Evolutionary conservation across 352 stramenopile species (phyloP).

Genomic region (Globisporangium heterothallicum): DNA sequence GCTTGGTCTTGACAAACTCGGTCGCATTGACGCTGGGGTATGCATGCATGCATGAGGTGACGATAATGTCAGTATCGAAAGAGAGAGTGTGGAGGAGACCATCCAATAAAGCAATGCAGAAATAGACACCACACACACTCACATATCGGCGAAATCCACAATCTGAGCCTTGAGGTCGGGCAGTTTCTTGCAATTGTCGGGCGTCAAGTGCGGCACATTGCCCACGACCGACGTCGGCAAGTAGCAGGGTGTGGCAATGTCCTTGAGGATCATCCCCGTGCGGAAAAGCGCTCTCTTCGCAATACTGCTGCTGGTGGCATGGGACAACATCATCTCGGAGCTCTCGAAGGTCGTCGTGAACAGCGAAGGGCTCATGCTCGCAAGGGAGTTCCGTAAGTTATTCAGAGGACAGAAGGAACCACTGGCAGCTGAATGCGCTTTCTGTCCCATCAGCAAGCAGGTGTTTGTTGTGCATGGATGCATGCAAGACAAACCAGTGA

Average conservation of each 20-base stretch:
- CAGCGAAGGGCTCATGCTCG: conserved; percentile 1
- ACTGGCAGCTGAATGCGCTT: not conserved
- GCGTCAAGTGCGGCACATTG: conserved; percentile 69
- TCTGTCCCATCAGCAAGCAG: too few relatives aligned
- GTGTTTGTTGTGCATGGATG: not conserved
- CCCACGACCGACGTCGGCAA: conserved; percentile 56
- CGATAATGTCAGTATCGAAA: too few relatives aligned
- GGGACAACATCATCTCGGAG: conserved; percentile 24
- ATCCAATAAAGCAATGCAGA: conserved; percentile 4
- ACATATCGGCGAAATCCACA: conserved; percentile 75
- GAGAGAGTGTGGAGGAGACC: too few relatives aligned
- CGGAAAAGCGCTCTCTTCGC: conserved; percentile 23
- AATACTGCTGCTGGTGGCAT: conserved; percentile 3
- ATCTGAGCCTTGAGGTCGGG: conserved; percentile 50
- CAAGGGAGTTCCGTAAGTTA: not conserved
- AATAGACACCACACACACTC: conserved; percentile 15
- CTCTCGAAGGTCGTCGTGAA: conserved; percentile 5
- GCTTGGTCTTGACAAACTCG: conserved; percentile 30
- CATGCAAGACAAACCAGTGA: not conserved
- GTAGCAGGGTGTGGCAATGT: conserved; percentile 61
- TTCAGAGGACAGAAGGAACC: not conserved
- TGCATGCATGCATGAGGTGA: too few relatives aligned
- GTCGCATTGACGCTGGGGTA: conserved; percentile 25
- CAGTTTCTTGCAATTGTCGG: conserved; percentile 66
- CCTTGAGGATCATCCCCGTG: conserved; percentile 25